Evolutionary conservation across 805 yeast genomes (phyloP), one percentile per base, ranked within the genome.

Genomic region (Torulaspora maleeae): DNA sequence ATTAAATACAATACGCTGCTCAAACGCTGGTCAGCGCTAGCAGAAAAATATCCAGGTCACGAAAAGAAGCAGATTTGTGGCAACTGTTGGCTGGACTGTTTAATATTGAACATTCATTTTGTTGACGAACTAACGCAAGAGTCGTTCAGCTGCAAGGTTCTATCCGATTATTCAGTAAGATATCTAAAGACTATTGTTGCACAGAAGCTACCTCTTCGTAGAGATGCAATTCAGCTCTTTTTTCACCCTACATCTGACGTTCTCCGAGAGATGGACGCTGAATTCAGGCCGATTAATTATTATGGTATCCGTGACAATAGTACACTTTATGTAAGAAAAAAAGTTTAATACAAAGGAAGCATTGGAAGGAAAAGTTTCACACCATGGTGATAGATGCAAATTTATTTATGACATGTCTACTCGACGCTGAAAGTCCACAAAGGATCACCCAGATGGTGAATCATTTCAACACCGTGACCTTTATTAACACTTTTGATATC

Each of bases 381-480:
- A 32, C 20, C 35, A 15, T 19, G 17, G 22, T 15, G 35, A 38
- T 28, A 38, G 19, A 24, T 38, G 24, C 27, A 38, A 10, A 15
- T 22, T 12, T 17, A 27, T 15, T 27, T 25, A 35, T 35, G 33
- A 2, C 15, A 22, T 11, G 15, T 33, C 53, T 59, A 74, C 41
- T 76, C 81, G 38, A 76, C 74, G 34, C 70, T 67, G 56, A 81
- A 77, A 51, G 72, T 71, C 93, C 93, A 86, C 55, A 90, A 72
- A 4, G 96, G 95, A 67, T 90, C 98, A 37, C 96, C 96, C 55
- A 90, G 70, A 62, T 85, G 82, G 57, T 86, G 90, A 48, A 84
- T 68, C 59, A 89, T 70, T 60, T 89, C 96, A 45, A 91, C 79
- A 60, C 96, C 97, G 49, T 86, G 81, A 36, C 95, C 96, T 66